Evolutionary conservation across 1,284 basidiomycete species (phyloP), one percentile per base, ranked within the genome.

Genomic region (Cutaneotrichosporon dermatis): DNA sequence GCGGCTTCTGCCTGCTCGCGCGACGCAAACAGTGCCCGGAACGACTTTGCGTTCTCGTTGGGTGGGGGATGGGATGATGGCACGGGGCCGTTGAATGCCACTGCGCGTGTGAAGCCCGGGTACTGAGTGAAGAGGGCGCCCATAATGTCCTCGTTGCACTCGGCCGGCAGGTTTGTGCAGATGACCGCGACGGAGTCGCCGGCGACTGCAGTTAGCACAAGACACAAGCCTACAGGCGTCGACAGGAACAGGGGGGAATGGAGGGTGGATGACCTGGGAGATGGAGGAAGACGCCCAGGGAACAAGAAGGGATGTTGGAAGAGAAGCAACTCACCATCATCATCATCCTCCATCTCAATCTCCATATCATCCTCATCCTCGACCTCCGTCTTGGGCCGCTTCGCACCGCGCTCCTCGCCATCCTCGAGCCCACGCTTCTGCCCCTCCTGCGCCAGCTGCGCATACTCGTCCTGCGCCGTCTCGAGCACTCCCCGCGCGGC

Each of bases 361-460:
- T 76, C 74, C 69, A 76, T 74, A 62, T 75, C 76, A 50, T 74
- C 70, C 37, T 72, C 72, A 4, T 74, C 72, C 37, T 25, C 25
- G 11, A 34, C 54, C n/a, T 55, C 66, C 51, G n/a, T 44, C 60
- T 67, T 72, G 13, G 43, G 58, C 44, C 67, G 63, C 67, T 75
- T 79, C 8, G 57, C 63, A 43, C 71, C 69, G n/a, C 58, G 68
- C 43, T 63, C 70, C 40, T 81, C 79, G 68, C 84, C 88, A 73
- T 89, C 72, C 8, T 57, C 89, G 73, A 90, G 90, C 36, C 79
- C 79, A 43, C 84, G 82, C 62, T 83, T 84, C 52, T 65, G 58
- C n/a, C 60, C 73, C 76, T 90, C 90, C 67, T 76, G 60, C 76
- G 90, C 90, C 67, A 79, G 59, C 52, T 74, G 72, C 63, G 76